Conservation (phyloP, 2,329 filamentous ascomycete species). For the Colletotrichum sidae region DNA sequence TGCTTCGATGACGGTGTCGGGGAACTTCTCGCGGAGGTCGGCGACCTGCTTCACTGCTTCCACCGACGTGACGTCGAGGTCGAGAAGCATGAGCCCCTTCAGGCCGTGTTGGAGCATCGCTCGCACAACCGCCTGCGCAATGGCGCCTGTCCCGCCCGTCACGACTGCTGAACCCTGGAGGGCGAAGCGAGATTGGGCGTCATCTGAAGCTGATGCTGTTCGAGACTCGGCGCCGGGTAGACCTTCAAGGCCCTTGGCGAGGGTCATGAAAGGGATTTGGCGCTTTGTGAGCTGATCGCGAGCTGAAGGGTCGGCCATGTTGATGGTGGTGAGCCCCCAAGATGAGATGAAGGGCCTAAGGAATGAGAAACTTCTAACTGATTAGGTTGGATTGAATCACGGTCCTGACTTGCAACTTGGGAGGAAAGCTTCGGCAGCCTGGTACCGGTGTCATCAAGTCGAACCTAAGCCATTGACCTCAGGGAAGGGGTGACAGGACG, state of each 20-base stretch:
- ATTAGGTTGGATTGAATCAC: background rate
- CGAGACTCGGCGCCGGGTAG: conserved; percentile 31
- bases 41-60: conserved; percentile 48
- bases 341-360: no score
- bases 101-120: conserved; percentile 78
- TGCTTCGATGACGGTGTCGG: conserved; percentile 60
- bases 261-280: conserved; percentile 43
- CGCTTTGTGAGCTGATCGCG: conserved; percentile 41
- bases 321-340: background rate
- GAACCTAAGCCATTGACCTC: background rate
- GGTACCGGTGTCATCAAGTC: conserved; percentile 6
- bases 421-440: background rate
- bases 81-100: conserved; percentile 69
- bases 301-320: conserved; percentile 24
- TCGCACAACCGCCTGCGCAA: conserved; percentile 73
- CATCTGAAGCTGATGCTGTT: conserved; percentile 23
- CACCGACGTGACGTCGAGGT: conserved; percentile 61
- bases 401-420: background rate
- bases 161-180: conserved; percentile 56
- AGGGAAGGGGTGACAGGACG: conserved; percentile 26
- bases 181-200: conserved; percentile 43
- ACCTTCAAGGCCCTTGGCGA: conserved; percentile 30
- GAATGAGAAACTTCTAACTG: background rate
- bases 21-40: conserved; percentile 64
- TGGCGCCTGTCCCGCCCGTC: conserved; percentile 74